Percentiles rank a stretch among this genome's conserved stretches.
Conservation (phyloP, 768 basidiomycete species). For the Cytidiella melzeri region DNA sequence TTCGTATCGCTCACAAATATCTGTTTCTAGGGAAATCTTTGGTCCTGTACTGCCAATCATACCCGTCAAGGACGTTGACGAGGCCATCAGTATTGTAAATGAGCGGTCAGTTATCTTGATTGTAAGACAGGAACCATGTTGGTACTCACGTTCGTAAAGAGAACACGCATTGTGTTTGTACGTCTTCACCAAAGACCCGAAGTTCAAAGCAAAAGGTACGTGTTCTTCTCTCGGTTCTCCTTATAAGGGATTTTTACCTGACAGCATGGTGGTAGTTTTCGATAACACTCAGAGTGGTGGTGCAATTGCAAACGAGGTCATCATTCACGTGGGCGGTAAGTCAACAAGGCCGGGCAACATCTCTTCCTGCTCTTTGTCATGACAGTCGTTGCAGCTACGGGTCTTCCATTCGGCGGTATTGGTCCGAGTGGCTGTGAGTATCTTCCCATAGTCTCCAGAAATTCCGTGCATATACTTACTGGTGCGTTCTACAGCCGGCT, state of each 20-base stretch:
- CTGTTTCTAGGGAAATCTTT: constrained; percentile 64
- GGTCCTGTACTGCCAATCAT: constrained; percentile 78
- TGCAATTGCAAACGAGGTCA: constrained; percentile 60
- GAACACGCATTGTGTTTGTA: constrained; percentile 75
- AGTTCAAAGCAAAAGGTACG: constrained; percentile 56
- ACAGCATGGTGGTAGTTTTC: too few relatives aligned
- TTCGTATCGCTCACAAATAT: neutral
- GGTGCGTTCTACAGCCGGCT: constrained; percentile 48
- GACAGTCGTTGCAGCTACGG: constrained; percentile 37
- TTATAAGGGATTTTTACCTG: too few relatives aligned
- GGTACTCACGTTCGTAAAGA: constrained; percentile 26
- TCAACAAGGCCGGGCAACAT: neutral
- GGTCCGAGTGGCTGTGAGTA: constrained; percentile 67
- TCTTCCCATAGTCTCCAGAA: too few relatives aligned
- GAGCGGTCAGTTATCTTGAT: constrained; percentile 33
- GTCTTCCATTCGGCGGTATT: constrained; percentile 69
- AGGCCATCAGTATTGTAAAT: constrained; percentile 66
- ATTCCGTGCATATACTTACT: too few relatives aligned
- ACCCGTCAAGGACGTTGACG: constrained; percentile 62
- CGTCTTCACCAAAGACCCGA: constrained; percentile 58
- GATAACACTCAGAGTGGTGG: constrained; percentile 67
- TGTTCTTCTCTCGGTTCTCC: constrained; percentile 5
- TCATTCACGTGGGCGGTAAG: constrained; percentile 40
- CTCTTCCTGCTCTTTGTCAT: neutral
- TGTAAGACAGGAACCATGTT: neutral